Base-by-base conservation (phyloP, 805 yeast genomes). In the Pichia manshurica region DNA sequence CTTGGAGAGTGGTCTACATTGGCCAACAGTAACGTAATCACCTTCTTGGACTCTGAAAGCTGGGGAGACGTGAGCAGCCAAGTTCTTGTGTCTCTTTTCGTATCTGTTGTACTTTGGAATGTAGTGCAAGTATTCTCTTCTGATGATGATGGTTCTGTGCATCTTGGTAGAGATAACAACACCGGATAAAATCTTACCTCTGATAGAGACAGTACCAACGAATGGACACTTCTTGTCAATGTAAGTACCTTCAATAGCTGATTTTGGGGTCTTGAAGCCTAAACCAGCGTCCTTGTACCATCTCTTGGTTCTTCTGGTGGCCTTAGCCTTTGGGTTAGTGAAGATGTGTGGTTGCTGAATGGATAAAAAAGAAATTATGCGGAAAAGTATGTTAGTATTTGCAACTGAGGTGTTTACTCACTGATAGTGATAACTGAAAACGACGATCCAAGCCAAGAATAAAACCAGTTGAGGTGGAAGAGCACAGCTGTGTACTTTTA, bases 1-100 rank as follows among this genome's bases (percentile, higher is more conserved):
- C 81, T 93, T 93, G 69, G 99, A 93, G 74, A 93, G 78, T 70
- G 99, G 99, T 84, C 99, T 91, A 86, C 99, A 93, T 82, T 93
- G 99, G 74, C 99, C 99, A 75, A 93, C 97, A 67, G 96, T 90
- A 69, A 93, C 99, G 62, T 85, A 79, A 72, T 93, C 99, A 83
- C 99, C 99, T 74, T 90, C 98, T 74, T 78, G 78, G 67, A 91
- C 96, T 81, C 99, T 95, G 98, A 93, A 93, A 77, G 98, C 98
- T 79, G 99, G 99, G 62, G 98, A 91, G 69, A 93, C 87, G 81
- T 93, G 99, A 68, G 96, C 99, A 74, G 99, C 95, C 59, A 93
- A 82, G 85, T 93, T 93, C 93, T 93, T 93, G 87, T 93, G 99
- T 82, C 99, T 89, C 87, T 93, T 93, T 82, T 93, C 99, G 87